A percentile compares a stretch with the other conserved stretches of the same genome.
These are phyloP conservation scores for Basipetospora chlamydospora DNA, from an alignment of 2,329 filamentous ascomycete species.

Conservation along the genomic window DNA sequence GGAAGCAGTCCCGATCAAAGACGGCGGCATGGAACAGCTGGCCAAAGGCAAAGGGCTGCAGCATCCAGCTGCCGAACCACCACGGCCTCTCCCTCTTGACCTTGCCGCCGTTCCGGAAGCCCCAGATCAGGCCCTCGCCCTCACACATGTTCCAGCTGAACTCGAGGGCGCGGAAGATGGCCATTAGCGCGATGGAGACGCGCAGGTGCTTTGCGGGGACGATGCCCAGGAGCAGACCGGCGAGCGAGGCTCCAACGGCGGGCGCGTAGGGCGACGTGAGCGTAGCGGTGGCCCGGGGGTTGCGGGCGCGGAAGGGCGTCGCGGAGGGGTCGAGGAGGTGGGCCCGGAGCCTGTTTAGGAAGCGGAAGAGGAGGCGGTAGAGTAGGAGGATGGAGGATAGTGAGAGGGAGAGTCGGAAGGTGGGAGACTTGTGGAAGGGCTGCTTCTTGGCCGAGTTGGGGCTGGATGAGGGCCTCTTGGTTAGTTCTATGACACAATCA, in stretches of 20 bases:
- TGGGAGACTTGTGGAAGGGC: slow-evolving; percentile 48
- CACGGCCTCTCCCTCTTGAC: slow-evolving; percentile 53
- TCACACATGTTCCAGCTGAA: slow-evolving; percentile 77
- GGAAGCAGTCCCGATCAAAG: slow-evolving; percentile 63
- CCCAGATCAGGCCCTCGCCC: slow-evolving; percentile 55
- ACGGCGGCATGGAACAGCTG: slow-evolving; percentile 64
- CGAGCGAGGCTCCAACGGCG: slow-evolving; percentile 77
- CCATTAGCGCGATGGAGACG: slow-evolving; percentile 68
- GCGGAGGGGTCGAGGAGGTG: slow-evolving; percentile 72
- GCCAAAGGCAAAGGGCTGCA: slow-evolving; percentile 62
- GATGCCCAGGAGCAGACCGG: slow-evolving; percentile 69
- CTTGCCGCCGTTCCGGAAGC: slow-evolving; percentile 25
- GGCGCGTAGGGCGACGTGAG: slow-evolving; percentile 76
- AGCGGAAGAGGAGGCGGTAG: slow-evolving; percentile 79
- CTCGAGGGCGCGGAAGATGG: slow-evolving; percentile 68
- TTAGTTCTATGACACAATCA: slow-evolving; percentile 2
- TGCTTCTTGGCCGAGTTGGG: slow-evolving; percentile 26
- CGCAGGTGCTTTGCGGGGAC: slow-evolving; percentile 53
- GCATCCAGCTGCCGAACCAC: slow-evolving; percentile 76
- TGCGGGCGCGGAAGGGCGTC: slow-evolving; percentile 65
- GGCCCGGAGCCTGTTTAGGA: slow-evolving; percentile 65
- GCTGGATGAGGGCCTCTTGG: slow-evolving; percentile 9
- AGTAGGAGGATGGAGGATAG: slow-evolving; percentile 76
- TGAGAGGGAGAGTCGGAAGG: slow-evolving; percentile 65
- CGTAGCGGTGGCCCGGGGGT: slow-evolving; percentile 58